phyloP scores from a whole-genome alignment of 768 basidiomycete species.

The Termitomyces sp. region DNA sequence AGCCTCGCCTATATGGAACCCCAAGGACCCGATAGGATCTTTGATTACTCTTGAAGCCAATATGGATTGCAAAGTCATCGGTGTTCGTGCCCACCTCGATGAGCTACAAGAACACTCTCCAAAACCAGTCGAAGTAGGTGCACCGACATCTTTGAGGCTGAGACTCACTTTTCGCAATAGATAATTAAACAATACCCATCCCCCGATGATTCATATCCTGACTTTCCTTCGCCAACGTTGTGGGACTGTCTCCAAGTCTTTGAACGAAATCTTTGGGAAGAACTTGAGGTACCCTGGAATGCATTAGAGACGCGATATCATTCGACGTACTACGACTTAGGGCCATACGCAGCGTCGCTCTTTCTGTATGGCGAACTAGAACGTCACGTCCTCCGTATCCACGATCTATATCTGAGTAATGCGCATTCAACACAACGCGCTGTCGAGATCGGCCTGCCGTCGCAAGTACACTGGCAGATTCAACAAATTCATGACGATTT shows the following conservation, averaged over 20 bases:
- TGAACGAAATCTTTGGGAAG: conserved; percentile 38
- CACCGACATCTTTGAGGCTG: not conserved
- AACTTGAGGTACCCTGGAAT: conserved; percentile 50
- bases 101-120: conserved; percentile 62
- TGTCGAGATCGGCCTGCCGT: conserved; percentile 12
- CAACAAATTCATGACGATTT: conserved; percentile 40
- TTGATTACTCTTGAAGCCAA: conserved; percentile 62
- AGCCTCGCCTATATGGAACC: conserved; percentile 84
- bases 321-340: conserved; percentile 56
- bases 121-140: conserved; percentile 57
- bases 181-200: conserved; percentile 50
- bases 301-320: conserved; percentile 60
- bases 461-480: conserved; percentile 18
- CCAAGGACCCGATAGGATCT: conserved; percentile 59
- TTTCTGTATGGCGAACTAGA: conserved; percentile 61
- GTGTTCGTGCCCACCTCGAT: conserved; percentile 62
- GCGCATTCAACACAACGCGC: conserved; percentile 11
- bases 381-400: conserved; percentile 37
- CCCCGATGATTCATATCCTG: conserved; percentile 38
- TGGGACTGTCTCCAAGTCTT: conserved; percentile 30
- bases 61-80: conserved; percentile 68
- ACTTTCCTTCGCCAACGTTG: conserved; percentile 48
- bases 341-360: conserved; percentile 70
- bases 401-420: conserved; percentile 18
- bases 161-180: conserved; percentile 27